A percentile compares a stretch with the other conserved stretches of the same genome.
These are phyloP conservation scores for Rhododendron molle DNA, from an alignment of 148 eudicot genomes.

Conservation along the genomic window DNA sequence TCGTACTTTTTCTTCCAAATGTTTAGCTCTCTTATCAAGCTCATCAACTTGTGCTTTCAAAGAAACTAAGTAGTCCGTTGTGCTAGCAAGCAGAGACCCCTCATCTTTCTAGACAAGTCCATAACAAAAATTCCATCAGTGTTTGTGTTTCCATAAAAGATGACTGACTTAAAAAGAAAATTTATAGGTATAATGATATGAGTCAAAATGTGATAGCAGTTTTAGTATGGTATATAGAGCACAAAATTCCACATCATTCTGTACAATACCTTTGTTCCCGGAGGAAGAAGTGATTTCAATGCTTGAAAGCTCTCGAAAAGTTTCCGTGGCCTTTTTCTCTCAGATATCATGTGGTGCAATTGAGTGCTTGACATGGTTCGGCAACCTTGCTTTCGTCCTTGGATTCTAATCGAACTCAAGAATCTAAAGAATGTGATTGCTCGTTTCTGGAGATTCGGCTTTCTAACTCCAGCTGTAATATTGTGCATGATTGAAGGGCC, in stretches of 20 bases:
- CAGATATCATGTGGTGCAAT: constrained; percentile 80
- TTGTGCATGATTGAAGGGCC: neutral
- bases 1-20: constrained; percentile 31
- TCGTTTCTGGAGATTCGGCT: constrained; percentile 45
- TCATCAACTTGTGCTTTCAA: constrained; percentile 54
- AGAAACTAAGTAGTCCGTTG: constrained; percentile 56
- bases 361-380: constrained; percentile 44
- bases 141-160: too few relatives aligned
- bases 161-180: too few relatives aligned
- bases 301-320: constrained; percentile 77
- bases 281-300: constrained; percentile 74
- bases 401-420: constrained; percentile 26
- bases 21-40: constrained; percentile 37
- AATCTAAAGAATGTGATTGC: constrained; percentile 37
- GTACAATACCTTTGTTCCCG: constrained; percentile 67
- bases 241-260: too few relatives aligned
- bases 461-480: neutral
- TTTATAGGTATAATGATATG: too few relatives aligned
- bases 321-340: constrained; percentile 68
- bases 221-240: too few relatives aligned
- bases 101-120: constrained; percentile 59
- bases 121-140: neutral
- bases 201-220: too few relatives aligned
- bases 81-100: constrained; percentile 56
- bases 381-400: constrained; percentile 19